Evolutionary conservation across 495 filamentous ascomycete species (phyloP).

Genomic region (Lophiostoma macrostomum): DNA sequence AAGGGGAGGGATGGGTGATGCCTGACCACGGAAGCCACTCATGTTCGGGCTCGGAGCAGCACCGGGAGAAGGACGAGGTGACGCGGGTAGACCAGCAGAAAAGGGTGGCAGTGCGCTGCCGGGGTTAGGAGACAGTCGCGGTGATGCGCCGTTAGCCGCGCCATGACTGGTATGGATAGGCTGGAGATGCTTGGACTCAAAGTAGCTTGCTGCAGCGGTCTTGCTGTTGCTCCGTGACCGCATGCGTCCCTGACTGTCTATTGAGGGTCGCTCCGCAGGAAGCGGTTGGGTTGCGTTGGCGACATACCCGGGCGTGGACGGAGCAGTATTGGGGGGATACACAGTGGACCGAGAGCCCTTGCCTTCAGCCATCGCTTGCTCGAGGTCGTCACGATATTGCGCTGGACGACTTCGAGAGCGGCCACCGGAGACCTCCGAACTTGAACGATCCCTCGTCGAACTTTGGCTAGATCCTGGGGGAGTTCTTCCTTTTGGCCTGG

Average conservation of each 20-base stretch:
- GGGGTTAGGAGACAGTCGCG: constrained; percentile 23
- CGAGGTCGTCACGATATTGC: constrained; percentile 43
- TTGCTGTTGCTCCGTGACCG: constrained; percentile 36
- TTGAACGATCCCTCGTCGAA: constrained; percentile 39
- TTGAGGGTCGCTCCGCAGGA: constrained; percentile 13
- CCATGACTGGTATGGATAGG: constrained; percentile 31
- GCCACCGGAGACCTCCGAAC: constrained; percentile 41
- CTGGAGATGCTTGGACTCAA: constrained; percentile 36
- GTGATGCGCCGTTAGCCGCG: constrained; percentile 11
- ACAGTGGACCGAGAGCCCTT: constrained; percentile 24
- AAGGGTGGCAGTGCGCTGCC: constrained; percentile 14
- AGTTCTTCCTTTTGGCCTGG: constrained; percentile 23
- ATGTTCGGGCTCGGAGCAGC: constrained; percentile 22
- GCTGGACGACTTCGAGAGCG: constrained; percentile 40
- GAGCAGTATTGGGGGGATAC: constrained; percentile 24
- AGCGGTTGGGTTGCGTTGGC: constrained; percentile 21
- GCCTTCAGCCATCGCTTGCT: constrained; percentile 42
- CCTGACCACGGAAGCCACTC: constrained; percentile 18
- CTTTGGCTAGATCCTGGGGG: constrained; percentile 33
- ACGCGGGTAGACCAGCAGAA: constrained; percentile 28
- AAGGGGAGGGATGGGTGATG: constrained; percentile 48
- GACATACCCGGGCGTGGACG: constrained; percentile 32
- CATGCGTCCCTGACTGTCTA: constrained; percentile 23
- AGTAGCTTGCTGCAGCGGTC: constrained; percentile 33
- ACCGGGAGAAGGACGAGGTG: constrained; percentile 31